Conservation (phyloP, 768 basidiomycete species). For the Mycena alexandri region DNA sequence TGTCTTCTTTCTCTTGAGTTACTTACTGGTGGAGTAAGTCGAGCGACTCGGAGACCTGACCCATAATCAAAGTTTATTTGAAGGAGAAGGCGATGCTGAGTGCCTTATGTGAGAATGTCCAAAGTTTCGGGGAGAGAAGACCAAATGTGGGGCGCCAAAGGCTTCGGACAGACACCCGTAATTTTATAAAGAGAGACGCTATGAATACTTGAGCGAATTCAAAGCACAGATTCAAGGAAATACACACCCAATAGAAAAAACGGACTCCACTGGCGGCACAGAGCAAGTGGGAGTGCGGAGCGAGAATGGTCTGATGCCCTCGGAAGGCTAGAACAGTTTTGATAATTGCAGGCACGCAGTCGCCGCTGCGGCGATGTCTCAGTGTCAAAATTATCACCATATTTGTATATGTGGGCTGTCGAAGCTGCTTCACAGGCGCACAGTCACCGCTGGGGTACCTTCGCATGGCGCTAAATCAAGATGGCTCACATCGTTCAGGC, state of each 20-base stretch:
- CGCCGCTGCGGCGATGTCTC: background rate
- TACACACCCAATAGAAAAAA: background rate
- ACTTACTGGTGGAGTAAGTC: no score
- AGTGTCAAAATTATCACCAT: background rate
- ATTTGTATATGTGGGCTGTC: background rate
- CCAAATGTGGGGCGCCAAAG: background rate
- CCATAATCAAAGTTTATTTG: constrained; percentile 1
- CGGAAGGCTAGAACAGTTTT: constrained; percentile 1
- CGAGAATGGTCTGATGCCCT: background rate
- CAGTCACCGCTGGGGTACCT: background rate
- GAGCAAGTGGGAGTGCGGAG: background rate
- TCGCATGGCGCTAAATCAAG: no score
- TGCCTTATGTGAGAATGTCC: background rate
- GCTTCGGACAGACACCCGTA: background rate
- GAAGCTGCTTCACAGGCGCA: background rate
- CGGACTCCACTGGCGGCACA: no score
- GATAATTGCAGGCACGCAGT: background rate
- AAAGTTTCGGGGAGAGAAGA: background rate
- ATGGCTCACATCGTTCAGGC: no score
- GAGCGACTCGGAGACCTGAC: background rate
- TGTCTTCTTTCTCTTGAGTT: background rate
- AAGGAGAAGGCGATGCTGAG: background rate
- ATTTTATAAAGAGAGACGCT: background rate
- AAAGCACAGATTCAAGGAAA: background rate
- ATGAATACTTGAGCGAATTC: background rate